phyloP scores from a whole-genome alignment of 1,284 basidiomycete genomes.

The Marasmius fiardii region DNA sequence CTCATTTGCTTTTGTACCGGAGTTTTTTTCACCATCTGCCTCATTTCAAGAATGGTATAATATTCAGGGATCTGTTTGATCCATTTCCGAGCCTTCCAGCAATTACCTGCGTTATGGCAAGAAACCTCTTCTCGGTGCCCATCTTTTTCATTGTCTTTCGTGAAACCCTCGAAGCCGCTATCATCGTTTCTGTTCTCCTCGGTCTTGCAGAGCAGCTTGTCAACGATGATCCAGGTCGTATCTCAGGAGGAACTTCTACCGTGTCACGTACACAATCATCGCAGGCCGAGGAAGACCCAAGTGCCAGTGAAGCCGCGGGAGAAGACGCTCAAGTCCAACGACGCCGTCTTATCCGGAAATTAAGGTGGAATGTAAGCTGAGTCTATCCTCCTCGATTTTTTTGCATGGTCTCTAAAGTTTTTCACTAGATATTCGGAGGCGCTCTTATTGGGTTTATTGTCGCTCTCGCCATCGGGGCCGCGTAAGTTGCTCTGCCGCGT shows the following conservation, averaged over 20 bases:
- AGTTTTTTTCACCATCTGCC: too few species aligned
- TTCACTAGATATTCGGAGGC: slow-evolving; percentile 76
- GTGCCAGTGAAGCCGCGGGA: too few species aligned
- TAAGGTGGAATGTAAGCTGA: slow-evolving; percentile 54
- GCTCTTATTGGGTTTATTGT: slow-evolving; percentile 71
- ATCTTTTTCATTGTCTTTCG: slow-evolving; percentile 90
- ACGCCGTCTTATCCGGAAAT: slow-evolving; percentile 51
- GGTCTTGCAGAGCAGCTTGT: slow-evolving; percentile 82
- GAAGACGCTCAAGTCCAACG: slow-evolving; percentile 25
- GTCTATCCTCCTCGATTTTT: slow-evolving; percentile 1
- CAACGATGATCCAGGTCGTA: slow-evolving; percentile 26
- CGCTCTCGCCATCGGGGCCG: slow-evolving; percentile 75
- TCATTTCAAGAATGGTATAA: too few species aligned
- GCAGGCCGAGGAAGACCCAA: background rate
- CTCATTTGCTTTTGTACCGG: too few species aligned
- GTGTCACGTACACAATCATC: slow-evolving; percentile 11
- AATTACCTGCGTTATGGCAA: slow-evolving; percentile 39
- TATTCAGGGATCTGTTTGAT: too few species aligned
- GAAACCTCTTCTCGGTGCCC: slow-evolving; percentile 71
- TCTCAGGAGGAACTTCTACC: slow-evolving; percentile 17
- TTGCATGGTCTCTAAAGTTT: background rate
- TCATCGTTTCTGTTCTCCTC: slow-evolving; percentile 87
- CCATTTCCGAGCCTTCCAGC: too few species aligned
- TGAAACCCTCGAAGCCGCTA: slow-evolving; percentile 85
- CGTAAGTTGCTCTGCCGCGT: slow-evolving; percentile 30